Base-by-base conservation (phyloP, 2,329 filamentous ascomycete genomes). In the Endoconidiophora polonica region DNA sequence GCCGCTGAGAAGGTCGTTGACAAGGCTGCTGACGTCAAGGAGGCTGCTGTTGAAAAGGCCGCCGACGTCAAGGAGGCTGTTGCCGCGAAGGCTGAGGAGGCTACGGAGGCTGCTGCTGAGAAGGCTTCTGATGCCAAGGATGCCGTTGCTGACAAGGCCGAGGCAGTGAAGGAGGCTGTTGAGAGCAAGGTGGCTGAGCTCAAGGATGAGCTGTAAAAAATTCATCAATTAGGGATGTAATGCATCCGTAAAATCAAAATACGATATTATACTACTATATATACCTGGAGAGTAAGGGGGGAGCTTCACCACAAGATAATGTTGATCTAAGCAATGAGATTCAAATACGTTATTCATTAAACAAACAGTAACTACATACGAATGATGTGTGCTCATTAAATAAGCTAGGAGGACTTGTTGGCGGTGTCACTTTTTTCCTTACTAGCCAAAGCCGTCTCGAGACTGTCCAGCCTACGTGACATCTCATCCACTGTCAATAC, bases 401-500 rank as follows among this genome's bases (percentile, higher is more conserved):
- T n/a, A 9, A 56, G 48, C 12, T 10, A 60, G 56, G 59, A 58
- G 23, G 64, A 57, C 53, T 70, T 70, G 9, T 64, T 59, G 4
- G 54, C 50, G 37, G 7, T 53, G 39, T 67, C 63, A 50, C 68
- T 68, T 52, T 70, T 63, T 57, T 71, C 76, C 52, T 69, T 73
- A 38, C 74, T 72, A 58, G 76, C 71, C 42, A 93, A 70, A 12
- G 81, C 79, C 22, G 81, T 71, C 63, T 93, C 88, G 9, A 95
- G 72, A 52, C 80, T 86, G 61, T 95, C 88, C 20, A 95, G 68
- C 23, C 88, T 77, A 54, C 82, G 74, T 12, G 85, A 83, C 87
- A 95, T 94, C 55, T 94, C 87, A 60, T 94, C 88, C 83, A 95
- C 87, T 94, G 54, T 41, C 9, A 50, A 37, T 18, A 33, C 14